Percentiles rank a stretch among this genome's conserved stretches.
Evolutionary conservation across 2,329 filamentous ascomycete species (phyloP).

Genomic region (Fusarium siculi): DNA sequence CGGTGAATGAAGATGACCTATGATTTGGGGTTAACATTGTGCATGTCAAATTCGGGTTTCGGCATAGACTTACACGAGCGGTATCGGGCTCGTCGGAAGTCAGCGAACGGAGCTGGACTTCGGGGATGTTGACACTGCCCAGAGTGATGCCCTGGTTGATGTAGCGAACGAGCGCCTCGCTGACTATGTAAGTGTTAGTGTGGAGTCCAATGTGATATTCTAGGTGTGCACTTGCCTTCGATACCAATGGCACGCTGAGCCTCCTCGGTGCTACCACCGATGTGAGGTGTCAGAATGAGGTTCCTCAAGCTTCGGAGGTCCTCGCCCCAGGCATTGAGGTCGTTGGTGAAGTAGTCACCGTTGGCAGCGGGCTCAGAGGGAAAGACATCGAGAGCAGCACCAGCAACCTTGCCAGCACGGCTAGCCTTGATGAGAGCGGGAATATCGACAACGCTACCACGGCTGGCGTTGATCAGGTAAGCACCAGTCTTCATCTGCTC

Average conservation of each 20-base stretch:
- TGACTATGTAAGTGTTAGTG: slow-evolving; percentile 63
- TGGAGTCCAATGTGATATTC: neutral
- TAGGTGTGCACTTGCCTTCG: slow-evolving; percentile 65
- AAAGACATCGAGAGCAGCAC: slow-evolving; percentile 96
- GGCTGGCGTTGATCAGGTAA: slow-evolving; percentile 96
- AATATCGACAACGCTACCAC: slow-evolving; percentile 94
- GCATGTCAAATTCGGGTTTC: neutral
- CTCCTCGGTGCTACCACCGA: slow-evolving; percentile 97
- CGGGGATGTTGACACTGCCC: slow-evolving; percentile 96
- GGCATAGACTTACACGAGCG: slow-evolving; percentile 69
- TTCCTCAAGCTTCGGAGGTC: slow-evolving; percentile 89
- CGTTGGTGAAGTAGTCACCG: slow-evolving; percentile 91
- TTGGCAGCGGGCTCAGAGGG: slow-evolving; percentile 94
- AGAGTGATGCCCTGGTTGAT: slow-evolving; percentile 95
- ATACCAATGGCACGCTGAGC: slow-evolving; percentile 95
- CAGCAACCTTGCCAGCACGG: slow-evolving; percentile 86
- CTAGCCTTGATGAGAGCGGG: slow-evolving; percentile 89
- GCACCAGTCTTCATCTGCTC: slow-evolving; percentile 91
- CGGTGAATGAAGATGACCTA: slow-evolving; percentile 94
- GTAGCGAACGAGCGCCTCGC: slow-evolving; percentile 87
- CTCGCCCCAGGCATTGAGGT: slow-evolving; percentile 84
- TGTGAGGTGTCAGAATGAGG: slow-evolving; percentile 94
- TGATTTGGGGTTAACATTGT: slow-evolving; percentile 23
- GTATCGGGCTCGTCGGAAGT: slow-evolving; percentile 90
- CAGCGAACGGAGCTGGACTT: slow-evolving; percentile 88